phyloP scores from a whole-genome alignment of 2,329 filamentous ascomycete species.

The Aureobasidium pullulans region DNA sequence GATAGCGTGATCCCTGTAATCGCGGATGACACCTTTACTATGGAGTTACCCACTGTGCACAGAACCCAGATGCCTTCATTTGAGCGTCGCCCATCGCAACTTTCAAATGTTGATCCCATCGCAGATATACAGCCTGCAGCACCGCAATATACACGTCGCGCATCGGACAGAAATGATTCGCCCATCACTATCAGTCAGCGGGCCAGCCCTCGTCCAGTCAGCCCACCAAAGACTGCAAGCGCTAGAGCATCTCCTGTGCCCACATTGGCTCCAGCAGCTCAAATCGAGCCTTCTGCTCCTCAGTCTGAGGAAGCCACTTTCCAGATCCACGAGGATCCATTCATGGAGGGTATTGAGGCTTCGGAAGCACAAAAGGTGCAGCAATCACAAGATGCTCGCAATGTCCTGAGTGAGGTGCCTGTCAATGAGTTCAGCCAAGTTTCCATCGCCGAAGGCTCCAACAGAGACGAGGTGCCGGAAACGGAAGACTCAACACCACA shows the following conservation, averaged over 20 bases:
- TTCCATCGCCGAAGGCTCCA: neutral
- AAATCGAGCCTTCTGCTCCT: neutral
- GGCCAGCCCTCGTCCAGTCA: slow-evolving; percentile 16
- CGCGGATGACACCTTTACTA: slow-evolving; percentile 42
- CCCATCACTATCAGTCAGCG: slow-evolving; percentile 11
- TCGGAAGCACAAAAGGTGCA: slow-evolving; percentile 21
- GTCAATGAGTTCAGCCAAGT: slow-evolving; percentile 33
- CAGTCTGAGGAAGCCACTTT: slow-evolving; percentile 27
- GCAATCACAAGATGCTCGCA: slow-evolving; percentile 27
- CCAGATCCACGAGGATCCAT: slow-evolving; percentile 48
- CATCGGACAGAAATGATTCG: slow-evolving; percentile 10
- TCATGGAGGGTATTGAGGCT: slow-evolving; percentile 31
- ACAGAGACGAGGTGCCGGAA: neutral
- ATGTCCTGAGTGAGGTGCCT: slow-evolving; percentile 44
- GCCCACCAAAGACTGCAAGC: slow-evolving; percentile 22
- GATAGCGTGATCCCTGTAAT: slow-evolving; percentile 31
- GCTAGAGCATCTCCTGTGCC: slow-evolving; percentile 24
- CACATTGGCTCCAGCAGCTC: neutral
- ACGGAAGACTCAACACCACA: slow-evolving; percentile 13
- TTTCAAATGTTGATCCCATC: neutral
- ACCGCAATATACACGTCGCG: neutral
- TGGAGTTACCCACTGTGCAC: slow-evolving; percentile 39
- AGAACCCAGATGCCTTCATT: slow-evolving; percentile 21
- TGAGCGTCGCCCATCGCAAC: slow-evolving; percentile 2
- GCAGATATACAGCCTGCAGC: neutral